Base-by-base conservation (phyloP, 495 filamentous ascomycete species). In the Xylaria palmicola region DNA sequence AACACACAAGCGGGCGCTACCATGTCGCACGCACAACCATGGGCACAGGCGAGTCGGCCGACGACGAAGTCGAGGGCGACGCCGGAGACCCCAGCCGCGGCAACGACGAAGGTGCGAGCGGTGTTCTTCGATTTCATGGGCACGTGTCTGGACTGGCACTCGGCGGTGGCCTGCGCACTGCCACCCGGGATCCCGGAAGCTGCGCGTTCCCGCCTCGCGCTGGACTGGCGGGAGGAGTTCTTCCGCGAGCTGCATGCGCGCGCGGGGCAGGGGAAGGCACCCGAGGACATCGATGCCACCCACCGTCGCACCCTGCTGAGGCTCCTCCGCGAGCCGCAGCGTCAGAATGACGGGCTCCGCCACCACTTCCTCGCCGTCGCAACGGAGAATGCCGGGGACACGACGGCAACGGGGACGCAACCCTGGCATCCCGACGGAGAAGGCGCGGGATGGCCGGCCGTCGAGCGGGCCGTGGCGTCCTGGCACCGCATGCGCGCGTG, bases 201-300 rank as follows among this genome's bases (percentile, higher is more conserved):
- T 24, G 67, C 60, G 6, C 62, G 67, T 22, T 80, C 77, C 12
- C 62, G 67, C 10, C 55, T 83, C 56, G 81, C 80, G 2, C 70
- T 83, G 0, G 70, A 78, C 65, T 81, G 80, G 80, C 77, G 81
- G 20, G 69, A 74, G 24, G 62, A 66, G 13, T 83, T 79, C 64
- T 83, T 84, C 60, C 62, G 70, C 39, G 72, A 73, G 36, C 79
- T 76, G 53, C 68, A 74, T 24, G 63, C 65, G 13, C 79, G 80
- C 1, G 65, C 75, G 20, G 55, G 53, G 1, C 62, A 67, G 7
- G 65, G 66, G 12, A 68, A 75, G 9, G 65, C 72, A 1, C 73
- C 72, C 0, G 81, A 83, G 65, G 75, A 84, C 57, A 79, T 85
- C 22, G 81, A 83, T 66, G 51, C 71, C 15, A 83, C 80, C 0